Evolutionary conservation across 768 basidiomycete genomes (phyloP).

Genomic region (Auricularia auricula-judae): DNA sequence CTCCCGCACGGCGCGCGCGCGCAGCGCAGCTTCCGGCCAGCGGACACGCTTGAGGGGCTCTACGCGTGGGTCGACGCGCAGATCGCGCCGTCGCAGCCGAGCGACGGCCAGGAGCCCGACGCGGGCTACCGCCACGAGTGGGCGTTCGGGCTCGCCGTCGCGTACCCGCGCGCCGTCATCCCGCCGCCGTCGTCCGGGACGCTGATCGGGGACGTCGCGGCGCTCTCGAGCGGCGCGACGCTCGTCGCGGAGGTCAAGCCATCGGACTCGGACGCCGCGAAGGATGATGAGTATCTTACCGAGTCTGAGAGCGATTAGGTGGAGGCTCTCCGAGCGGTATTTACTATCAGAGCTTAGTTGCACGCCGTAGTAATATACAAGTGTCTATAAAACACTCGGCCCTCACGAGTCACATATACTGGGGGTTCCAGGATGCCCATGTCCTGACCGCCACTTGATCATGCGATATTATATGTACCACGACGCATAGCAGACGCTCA

Average conservation of each 20-base stretch:
- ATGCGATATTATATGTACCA: no score
- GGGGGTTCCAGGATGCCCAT: no score
- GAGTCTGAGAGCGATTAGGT: not conserved
- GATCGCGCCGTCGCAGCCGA: constrained; percentile 30
- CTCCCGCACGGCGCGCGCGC: constrained; percentile 41
- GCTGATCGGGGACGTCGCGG: constrained; percentile 12
- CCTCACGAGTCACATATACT: no score
- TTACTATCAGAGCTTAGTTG: no score
- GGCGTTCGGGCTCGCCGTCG: constrained; percentile 57
- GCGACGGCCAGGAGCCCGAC: constrained; percentile 2
- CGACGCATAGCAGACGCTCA: no score
- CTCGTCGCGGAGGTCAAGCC: constrained; percentile 16
- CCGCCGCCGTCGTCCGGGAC: constrained; percentile 27
- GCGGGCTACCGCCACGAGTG: constrained; percentile 41
- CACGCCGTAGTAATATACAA: no score
- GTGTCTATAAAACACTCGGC: no score
- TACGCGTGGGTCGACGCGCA: constrained; percentile 66
- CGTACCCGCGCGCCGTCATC: constrained; percentile 62
- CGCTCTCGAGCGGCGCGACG: constrained; percentile 17
- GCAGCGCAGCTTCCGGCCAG: constrained; percentile 41
- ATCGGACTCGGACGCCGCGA: not conserved
- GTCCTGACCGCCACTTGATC: no score
- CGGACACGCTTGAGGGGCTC: constrained; percentile 46
- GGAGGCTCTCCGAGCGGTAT: no score
- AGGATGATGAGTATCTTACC: not conserved